Base-by-base conservation (phyloP, 1,139 yeast species). In the Suhomyces atakaporum region DNA sequence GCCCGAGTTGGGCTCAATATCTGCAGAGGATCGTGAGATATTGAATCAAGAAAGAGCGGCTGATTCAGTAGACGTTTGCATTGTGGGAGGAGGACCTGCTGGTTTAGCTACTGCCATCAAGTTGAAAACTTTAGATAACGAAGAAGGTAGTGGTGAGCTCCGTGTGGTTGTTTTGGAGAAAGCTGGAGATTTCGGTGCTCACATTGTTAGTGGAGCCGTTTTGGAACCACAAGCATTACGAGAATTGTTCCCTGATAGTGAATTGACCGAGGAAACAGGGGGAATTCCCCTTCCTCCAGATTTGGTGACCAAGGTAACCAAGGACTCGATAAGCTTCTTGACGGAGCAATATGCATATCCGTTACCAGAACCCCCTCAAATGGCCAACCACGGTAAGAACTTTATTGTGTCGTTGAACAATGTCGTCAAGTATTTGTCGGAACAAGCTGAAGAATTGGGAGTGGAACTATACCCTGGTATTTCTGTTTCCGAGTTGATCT, bases 61-160 rank as follows among this genome's bases (percentile, higher is more conserved):
- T 6, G 97, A 92, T 51, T 75, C 77, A 24, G 96, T 88, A 11
- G 98, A 92, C 58, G 95, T 92, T 13, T 86, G 95, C 53, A 88
- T 92, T 32, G 96, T 92, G 1, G 98, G 98, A 25, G 98, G 95
- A 27, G 98, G 98, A 0, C 97, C 97, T 4, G 95, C 97, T 1
- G 98, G 98, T 8, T 69, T 92, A 38, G 92, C 96, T 1, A 84
- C 98, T 1, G 98, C 97, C 10, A 92, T 92, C 45, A 76, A 77
- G 46, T 67, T 89, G 49, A 92, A 92, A 58, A 96, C 88, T 54
- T 65, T 90, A 30, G 97, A 92, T 54, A 66, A 71, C 33, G 84
- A 81, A 47, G 61, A 73, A 11, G 92, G 86, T 3, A 57, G 63
- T 12, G 87, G 85, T 6, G 84, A 84, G 31, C 62, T 85, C 35